phyloP scores from a whole-genome alignment of 2,329 filamentous ascomycete genomes.

The Talaromyces albobiverticillius region DNA sequence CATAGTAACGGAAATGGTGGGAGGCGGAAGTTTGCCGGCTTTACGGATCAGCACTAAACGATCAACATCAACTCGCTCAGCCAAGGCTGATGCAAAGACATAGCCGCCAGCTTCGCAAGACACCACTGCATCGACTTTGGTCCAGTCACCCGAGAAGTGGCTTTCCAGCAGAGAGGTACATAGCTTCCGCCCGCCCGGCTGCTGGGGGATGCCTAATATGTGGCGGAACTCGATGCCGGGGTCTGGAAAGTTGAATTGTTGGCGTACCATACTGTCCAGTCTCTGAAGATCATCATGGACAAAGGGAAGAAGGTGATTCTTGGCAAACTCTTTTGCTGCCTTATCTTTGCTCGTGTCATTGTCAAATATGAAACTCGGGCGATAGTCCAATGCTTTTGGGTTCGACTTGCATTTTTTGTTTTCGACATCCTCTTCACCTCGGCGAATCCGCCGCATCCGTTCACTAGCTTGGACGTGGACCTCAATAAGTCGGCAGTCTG shows the following conservation, averaged over 20 bases:
- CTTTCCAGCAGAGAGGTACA: constrained; percentile 46
- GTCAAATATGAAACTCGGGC: background rate
- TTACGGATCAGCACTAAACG: constrained; percentile 54
- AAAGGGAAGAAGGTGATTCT: background rate
- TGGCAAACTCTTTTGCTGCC: background rate
- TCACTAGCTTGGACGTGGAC: constrained; percentile 47
- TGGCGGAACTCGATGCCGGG: background rate
- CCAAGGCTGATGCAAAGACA: constrained; percentile 54
- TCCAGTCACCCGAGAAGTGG: constrained; percentile 50
- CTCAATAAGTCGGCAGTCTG: constrained; percentile 54
- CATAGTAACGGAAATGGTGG: constrained; percentile 50
- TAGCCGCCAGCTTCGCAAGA: constrained; percentile 59
- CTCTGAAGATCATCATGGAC: background rate
- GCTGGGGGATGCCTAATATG: background rate
- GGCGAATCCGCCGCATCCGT: constrained; percentile 34
- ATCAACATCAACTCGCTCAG: constrained; percentile 35
- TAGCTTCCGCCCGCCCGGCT: background rate
- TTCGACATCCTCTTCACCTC: too few species aligned
- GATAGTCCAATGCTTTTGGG: background rate
- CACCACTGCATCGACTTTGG: constrained; percentile 44
- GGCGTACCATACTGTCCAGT: background rate
- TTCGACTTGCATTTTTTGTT: background rate
- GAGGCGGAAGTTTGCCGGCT: constrained; percentile 59
- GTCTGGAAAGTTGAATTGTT: background rate
- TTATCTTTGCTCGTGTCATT: background rate